Evolutionary conservation across 352 stramenopile genomes (phyloP).

Genomic region (Phytophthora pinifolia): DNA sequence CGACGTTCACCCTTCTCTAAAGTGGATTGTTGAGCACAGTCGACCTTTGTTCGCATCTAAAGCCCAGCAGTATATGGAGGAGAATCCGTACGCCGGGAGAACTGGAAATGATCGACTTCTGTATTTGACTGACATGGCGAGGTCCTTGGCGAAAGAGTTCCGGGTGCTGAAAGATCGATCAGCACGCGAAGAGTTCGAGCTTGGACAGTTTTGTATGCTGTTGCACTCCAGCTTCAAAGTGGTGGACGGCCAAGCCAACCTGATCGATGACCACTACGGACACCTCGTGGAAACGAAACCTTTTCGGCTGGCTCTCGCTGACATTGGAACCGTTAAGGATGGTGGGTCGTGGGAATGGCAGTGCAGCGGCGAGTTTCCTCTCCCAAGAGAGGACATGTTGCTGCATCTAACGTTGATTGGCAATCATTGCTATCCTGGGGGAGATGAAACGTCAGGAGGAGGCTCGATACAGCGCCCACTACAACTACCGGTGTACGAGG

Average conservation of each 20-base stretch:
- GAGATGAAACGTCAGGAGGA: too few relatives aligned
- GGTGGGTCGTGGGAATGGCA: not conserved
- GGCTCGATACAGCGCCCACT: not conserved
- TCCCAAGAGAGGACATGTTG: conserved; percentile 1
- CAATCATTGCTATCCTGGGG: not conserved
- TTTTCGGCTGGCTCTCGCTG: not conserved
- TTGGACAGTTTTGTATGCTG: conserved; percentile 2
- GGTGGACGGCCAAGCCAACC: not conserved
- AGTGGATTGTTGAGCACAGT: conserved; percentile 5
- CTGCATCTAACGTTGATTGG: conserved; percentile 8
- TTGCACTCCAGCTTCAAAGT: not conserved
- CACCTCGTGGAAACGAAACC: not conserved
- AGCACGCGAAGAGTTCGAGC: not conserved
- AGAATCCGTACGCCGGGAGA: conserved; percentile 1
- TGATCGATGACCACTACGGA: not conserved
- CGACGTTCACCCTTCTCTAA: not conserved
- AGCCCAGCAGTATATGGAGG: not conserved
- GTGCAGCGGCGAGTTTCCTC: not conserved
- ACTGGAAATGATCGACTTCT: not conserved
- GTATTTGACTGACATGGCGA: conserved; percentile 3
- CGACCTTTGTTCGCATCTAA: not conserved
- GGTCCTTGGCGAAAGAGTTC: not conserved
- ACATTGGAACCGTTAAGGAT: not conserved
- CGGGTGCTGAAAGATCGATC: not conserved
- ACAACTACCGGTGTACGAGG: not conserved